Evolutionary conservation across 1,284 basidiomycete genomes (phyloP), one percentile per base, ranked within the genome.

Genomic region (Trametes pubescens): DNA sequence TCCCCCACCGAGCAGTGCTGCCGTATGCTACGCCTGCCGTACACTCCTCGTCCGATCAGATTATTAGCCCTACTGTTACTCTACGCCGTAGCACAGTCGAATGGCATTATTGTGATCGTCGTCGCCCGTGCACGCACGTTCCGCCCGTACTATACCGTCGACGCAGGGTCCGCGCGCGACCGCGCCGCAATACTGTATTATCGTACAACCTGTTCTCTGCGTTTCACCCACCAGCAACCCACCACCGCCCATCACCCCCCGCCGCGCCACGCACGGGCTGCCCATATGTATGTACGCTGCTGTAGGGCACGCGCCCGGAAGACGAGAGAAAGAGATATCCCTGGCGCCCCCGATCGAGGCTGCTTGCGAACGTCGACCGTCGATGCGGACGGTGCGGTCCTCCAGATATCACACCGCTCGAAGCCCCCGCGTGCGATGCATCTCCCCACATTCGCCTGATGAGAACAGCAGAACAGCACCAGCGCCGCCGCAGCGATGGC

Each of bases 291-390:
- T 32, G 9, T n/a, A 47, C 13, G 37, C 57, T 47, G 21, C 44
- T 11, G 21, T 24, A 5, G 26, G 26, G 18, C 2, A 16, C 38
- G 43, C 43, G 37, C 54, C 53, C 44, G 53, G 52, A 24, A 59
- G 46, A 59, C 57, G 49, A 64, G 64, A 32, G 29, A 32, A 8
- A 32, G 3, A 3, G 4, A 32, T 32, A 64, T 66, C 64, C 55
- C 65, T 62, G 52, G 67, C 65, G 67, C 62, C 67, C 67, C 67
- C 67, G 62, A 69, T 69, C 67, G 62, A 69, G 65, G 59, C 57
- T 62, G 46, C 49, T 60, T 51, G 56, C 57, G 47, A 37, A 29
- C 47, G 47, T 29, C 47, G 43, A 32, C 51, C 49, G 52, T 44
- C 60, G 37, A 56, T 44, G 40, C 43, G 40, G 51, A 46, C 43